phyloP scores from a whole-genome alignment of 257 asterid species.

The Fraxinus pennsylvanica region DNA sequence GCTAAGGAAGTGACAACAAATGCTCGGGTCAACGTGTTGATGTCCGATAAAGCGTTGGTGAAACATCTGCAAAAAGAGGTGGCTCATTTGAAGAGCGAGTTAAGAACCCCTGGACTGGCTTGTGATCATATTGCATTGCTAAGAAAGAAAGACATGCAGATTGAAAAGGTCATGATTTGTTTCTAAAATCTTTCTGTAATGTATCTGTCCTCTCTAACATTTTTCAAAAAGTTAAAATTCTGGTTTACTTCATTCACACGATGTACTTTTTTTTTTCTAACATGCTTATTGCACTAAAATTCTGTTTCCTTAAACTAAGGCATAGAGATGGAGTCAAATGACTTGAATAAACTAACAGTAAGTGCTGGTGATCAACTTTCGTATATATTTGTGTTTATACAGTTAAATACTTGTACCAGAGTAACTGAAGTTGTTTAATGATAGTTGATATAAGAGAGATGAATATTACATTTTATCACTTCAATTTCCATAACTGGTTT shows the following conservation, averaged over 20 bases:
- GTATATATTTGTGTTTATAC: not conserved
- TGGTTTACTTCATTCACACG: not conserved
- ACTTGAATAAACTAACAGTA: not conserved
- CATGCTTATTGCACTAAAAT: not conserved
- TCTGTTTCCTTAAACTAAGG: not conserved
- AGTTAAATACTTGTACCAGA: not conserved
- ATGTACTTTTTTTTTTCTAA: too few species aligned
- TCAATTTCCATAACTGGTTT: not conserved
- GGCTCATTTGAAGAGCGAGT: constrained; percentile 28
- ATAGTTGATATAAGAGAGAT: not conserved
- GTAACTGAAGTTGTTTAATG: not conserved
- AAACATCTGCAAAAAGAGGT: constrained; percentile 31
- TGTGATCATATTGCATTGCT: constrained; percentile 23
- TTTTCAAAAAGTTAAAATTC: too few species aligned
- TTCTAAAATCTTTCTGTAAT: not conserved
- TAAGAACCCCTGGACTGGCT: constrained; percentile 19
- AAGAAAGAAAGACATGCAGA: constrained; percentile 20
- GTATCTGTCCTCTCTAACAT: not conserved
- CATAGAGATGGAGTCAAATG: not conserved
- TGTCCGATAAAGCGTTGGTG: constrained; percentile 25
- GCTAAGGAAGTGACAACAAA: constrained; percentile 36
- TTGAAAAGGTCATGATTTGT: constrained; percentile 16
- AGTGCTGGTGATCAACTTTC: not conserved
- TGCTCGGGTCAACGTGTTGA: constrained; percentile 29
- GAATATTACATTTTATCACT: not conserved